Conservation (phyloP, 345 rosid genomes). For the Kandelia obovata region DNA sequence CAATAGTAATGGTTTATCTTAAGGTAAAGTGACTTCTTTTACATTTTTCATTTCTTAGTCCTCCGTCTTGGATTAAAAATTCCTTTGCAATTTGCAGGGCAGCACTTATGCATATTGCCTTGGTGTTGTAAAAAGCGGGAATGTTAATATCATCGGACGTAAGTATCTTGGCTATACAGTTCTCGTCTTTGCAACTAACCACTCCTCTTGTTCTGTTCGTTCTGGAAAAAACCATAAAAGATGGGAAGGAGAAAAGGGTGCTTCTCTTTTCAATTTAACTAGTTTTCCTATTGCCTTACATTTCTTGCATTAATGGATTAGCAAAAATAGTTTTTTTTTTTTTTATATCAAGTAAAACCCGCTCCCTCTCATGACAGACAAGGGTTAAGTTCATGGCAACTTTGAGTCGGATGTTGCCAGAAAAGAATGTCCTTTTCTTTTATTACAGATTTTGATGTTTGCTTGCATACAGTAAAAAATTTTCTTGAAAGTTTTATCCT, state of each 20-base stretch:
- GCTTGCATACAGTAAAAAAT: too few relatives aligned
- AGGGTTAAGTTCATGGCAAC: too few relatives aligned
- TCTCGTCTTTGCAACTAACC: not conserved
- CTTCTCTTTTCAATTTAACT: too few relatives aligned
- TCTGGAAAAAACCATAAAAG: not conserved
- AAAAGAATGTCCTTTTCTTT: too few relatives aligned
- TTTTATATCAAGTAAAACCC: too few relatives aligned
- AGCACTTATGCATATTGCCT: conserved; percentile 48
- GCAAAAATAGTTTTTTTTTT: too few relatives aligned
- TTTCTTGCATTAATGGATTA: too few relatives aligned
- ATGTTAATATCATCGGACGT: conserved; percentile 86
- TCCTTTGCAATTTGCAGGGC: conserved; percentile 38
- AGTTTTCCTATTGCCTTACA: too few relatives aligned
- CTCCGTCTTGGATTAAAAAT: conserved; percentile 8
- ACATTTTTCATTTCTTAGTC: not conserved
- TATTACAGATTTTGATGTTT: too few relatives aligned
- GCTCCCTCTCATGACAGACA: too few relatives aligned
- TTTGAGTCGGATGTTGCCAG: too few relatives aligned
- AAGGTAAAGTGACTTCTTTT: conserved; percentile 37
- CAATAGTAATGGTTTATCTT: conserved; percentile 32
- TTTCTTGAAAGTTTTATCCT: not conserved
- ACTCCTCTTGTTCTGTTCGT: not conserved
- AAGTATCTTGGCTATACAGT: conserved; percentile 33
- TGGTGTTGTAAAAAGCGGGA: conserved; percentile 59
- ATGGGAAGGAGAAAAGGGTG: too few relatives aligned